phyloP scores from a whole-genome alignment of 2,329 filamentous ascomycete species.

The Epichloe hybrida region DNA sequence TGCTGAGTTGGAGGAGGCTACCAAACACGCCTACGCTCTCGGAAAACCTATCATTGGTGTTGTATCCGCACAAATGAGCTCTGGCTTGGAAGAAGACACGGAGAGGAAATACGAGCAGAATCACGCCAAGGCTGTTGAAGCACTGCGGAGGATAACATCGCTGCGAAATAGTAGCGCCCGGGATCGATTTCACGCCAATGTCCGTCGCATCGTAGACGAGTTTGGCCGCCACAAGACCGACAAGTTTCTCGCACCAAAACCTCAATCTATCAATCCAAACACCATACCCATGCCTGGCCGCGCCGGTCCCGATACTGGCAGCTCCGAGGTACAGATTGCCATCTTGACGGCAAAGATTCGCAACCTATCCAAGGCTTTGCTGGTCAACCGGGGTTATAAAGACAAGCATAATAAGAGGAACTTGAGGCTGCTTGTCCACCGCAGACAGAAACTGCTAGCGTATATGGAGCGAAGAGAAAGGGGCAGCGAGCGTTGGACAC shows the following conservation, averaged over 20 bases:
- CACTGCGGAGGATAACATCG: conserved; percentile 65
- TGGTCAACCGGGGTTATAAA: conserved; percentile 54
- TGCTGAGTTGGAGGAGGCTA: conserved; percentile 50
- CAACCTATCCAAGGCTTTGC: conserved; percentile 58
- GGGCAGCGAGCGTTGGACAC: conserved; percentile 78
- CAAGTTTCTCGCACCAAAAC: conserved; percentile 47
- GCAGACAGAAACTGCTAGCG: conserved; percentile 71
- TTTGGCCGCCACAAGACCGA: conserved; percentile 93
- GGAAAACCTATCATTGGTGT: conserved; percentile 40
- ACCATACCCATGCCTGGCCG: conserved; percentile 35
- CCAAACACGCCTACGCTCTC: conserved; percentile 55
- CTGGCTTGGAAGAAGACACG: conserved; percentile 22
- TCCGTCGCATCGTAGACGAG: conserved; percentile 67
- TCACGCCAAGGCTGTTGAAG: conserved; percentile 58
- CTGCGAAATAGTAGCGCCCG: conserved; percentile 65
- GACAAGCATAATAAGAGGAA: conserved; percentile 95
- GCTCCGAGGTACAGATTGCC: conserved; percentile 92
- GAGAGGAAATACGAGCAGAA: conserved; percentile 33
- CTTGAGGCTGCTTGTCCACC: conserved; percentile 71
- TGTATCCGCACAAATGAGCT: conserved; percentile 26
- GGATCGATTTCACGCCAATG: conserved; percentile 70
- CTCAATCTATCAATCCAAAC: conserved; percentile 30
- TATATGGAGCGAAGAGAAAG: conserved; percentile 85
- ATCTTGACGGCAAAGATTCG: conserved; percentile 92
- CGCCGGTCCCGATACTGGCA: conserved; percentile 85